A percentile compares a stretch with the other conserved stretches of the same genome.
phyloP scores from a whole-genome alignment of 352 stramenopile genomes.

The Phytophthora crassamura region DNA sequence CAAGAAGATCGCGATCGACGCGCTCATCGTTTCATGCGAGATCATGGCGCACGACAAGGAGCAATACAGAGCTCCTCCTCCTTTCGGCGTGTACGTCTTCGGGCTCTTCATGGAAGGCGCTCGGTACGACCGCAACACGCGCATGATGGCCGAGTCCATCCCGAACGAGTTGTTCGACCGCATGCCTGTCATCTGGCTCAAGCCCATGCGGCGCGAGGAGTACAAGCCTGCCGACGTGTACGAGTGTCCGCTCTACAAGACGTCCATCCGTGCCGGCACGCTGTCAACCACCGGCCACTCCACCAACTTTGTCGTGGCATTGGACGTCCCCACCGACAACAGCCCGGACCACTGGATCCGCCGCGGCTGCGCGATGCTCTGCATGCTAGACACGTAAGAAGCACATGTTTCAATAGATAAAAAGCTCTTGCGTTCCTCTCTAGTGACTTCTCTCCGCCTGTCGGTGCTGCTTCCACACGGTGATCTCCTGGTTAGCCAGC shows the following conservation, averaged over 20 bases:
- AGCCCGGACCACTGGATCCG: constrained; percentile 93
- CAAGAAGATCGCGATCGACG: constrained; percentile 93
- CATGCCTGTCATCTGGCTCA: constrained; percentile 94
- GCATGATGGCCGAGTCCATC: constrained; percentile 89
- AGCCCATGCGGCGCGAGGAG: constrained; percentile 77
- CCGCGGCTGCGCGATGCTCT: constrained; percentile 94
- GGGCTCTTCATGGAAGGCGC: constrained; percentile 96
- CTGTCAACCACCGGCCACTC: no score
- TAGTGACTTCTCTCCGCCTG: constrained; percentile 21
- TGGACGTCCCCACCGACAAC: constrained; percentile 88
- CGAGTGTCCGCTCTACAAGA: constrained; percentile 95
- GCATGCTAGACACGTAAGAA: constrained; percentile 92
- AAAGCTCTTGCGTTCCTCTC: constrained; percentile 14
- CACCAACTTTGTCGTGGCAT: constrained; percentile 93
- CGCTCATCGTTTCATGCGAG: constrained; percentile 86
- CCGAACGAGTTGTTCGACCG: constrained; percentile 90
- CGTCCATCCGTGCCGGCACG: constrained; percentile 90
- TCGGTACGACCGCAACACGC: constrained; percentile 79
- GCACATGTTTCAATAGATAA: constrained; percentile 21
- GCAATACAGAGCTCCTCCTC: constrained; percentile 57
- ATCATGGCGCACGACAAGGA: constrained; percentile 83
- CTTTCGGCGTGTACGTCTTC: constrained; percentile 94
- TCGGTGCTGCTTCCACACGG: constrained; percentile 47
- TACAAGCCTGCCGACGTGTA: constrained; percentile 85
- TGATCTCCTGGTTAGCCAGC: constrained; percentile 73